Base-by-base conservation (phyloP, 2,329 filamentous ascomycete genomes). In the Arthrobotrys sphaeroides region DNA sequence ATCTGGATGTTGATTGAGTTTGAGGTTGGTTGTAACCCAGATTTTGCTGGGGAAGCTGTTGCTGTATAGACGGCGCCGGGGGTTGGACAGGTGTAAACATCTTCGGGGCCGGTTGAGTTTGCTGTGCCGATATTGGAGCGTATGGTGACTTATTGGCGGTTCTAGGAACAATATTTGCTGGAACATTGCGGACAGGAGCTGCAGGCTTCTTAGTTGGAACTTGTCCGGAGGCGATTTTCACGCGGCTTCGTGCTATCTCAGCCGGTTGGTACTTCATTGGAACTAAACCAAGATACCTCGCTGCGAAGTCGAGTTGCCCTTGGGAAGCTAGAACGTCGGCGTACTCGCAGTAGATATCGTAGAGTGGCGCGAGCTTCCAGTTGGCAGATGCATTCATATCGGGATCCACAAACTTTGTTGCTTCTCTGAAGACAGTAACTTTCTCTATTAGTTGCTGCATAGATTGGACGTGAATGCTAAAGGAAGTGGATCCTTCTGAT, bases 391-490 rank as follows among this genome's bases (percentile, higher is more conserved):
- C 88, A 51, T 84, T 84, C 77, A 88, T 88, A 81, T 97, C 93
- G 6, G 84, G 83, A 81, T 99, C 95, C 79, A 91, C 85, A 85
- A 97, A 99, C 81, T 94, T 93, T 77, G 93, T 94, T 45, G 97
- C 94, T 79, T 95, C 88, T 65, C 95, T 90, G 89, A 99, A 99
- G 64, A 99, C 88, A 0, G 94, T 96, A 51, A 99, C 95, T 86
- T 99, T 99, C 84, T 99, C 95, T 77, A 99, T 96, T 81, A 99
- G 94, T 78, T 91, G 90, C 83, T 98, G 95, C 45, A 99, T 85
- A 51, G 91, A 90, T 77, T 90, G 89, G 66, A 94, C 93, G 80
- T 98, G 95, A 57, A 98, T 89, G 0, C 94, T 96, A 84, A 97
- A 99, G 70, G 89, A 91, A 20, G 92, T 94, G 12, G 55, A 68